Base-by-base conservation (phyloP, 495 filamentous ascomycete species). In the Articulospora tetracladia region DNA sequence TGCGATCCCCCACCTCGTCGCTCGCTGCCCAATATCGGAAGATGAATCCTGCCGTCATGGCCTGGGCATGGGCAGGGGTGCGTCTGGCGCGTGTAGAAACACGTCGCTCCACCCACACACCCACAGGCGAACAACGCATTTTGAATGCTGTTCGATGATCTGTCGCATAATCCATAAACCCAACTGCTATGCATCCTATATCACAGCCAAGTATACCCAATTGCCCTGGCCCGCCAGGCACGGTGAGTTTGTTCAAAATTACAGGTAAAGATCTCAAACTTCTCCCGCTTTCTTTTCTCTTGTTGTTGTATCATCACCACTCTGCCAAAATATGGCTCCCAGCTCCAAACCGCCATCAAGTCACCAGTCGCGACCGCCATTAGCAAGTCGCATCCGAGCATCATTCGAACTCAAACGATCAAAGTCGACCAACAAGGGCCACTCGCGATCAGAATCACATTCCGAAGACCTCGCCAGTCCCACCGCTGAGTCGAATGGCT, bases 371-470 rank as follows among this genome's bases (percentile, higher is more conserved):
- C 39, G 59, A 13, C 59, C 59, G 2, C 59, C 59, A n/a, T 57
- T 62, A 44, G 26, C 59, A 34, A 58, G 41, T 17, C 55, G 61
- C 19, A 25, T 63, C 6, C 28, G 61, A 23, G 49, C 47, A 19
- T 48, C 34, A 19, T 59, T 63, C 20, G 61, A 63, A 19, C 55
- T 55, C 13, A 63, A 59, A 23, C 30, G 61, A 3, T 36, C 32
- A 17, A 63, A 58, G 24, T 54, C 61, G 1, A 28, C 12, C 1
- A 26, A 53, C 17, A 30, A 30, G 4, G 22, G 28, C 11, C 17
- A 26, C 30, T 30, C 39, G 3, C 39, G 17, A 3, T 44, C 39
- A 44, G 39, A n/a, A 3, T 44, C 39, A 44, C 39, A 3, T 3
- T 7, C 7, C 17, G 39, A 44, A 44, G 59, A 57, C 17, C 11